Conservation (phyloP, 1,284 basidiomycete species). For the Garcileccinum viscosum region DNA sequence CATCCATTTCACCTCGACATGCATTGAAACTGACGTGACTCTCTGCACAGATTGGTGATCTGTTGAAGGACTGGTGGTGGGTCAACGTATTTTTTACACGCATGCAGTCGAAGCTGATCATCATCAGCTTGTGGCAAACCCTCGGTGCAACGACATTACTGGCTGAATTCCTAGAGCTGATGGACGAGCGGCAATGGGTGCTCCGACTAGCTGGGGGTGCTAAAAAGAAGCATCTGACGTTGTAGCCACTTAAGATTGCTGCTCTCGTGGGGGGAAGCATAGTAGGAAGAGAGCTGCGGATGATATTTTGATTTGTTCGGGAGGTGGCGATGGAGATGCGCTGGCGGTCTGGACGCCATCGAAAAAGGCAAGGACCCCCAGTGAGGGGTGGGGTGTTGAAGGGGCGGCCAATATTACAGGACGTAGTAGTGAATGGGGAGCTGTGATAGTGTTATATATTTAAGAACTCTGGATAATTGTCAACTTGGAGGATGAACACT, state of each 20-base stretch:
- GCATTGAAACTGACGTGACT: not conserved
- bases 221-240: slow-evolving; percentile 54
- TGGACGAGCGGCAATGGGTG: slow-evolving; percentile 77
- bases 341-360: slow-evolving; percentile 21
- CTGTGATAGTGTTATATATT: slow-evolving; percentile 16
- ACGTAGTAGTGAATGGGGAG: slow-evolving; percentile 56
- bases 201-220: slow-evolving; percentile 61
- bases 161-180: slow-evolving; percentile 74
- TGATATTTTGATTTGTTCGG: not conserved
- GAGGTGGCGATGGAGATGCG: not conserved
- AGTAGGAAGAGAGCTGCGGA: slow-evolving; percentile 26
- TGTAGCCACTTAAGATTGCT: slow-evolving; percentile 21
- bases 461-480: not conserved
- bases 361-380: slow-evolving; percentile 44
- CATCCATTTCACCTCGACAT: not conserved
- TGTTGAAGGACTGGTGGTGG: slow-evolving; percentile 92
- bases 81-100: slow-evolving; percentile 98
- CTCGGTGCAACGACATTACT: slow-evolving; percentile 68
- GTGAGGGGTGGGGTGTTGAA: slow-evolving; percentile 52
- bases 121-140: slow-evolving; percentile 86
- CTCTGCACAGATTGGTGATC: slow-evolving; percentile 77
- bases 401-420: slow-evolving; percentile 62
- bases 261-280: slow-evolving; percentile 10
- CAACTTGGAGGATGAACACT: not conserved
- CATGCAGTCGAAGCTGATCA: slow-evolving; percentile 87